These are phyloP conservation scores for Schizonepeta tenuifolia DNA, from an alignment of 257 asterid species.

Conservation along the genomic window DNA sequence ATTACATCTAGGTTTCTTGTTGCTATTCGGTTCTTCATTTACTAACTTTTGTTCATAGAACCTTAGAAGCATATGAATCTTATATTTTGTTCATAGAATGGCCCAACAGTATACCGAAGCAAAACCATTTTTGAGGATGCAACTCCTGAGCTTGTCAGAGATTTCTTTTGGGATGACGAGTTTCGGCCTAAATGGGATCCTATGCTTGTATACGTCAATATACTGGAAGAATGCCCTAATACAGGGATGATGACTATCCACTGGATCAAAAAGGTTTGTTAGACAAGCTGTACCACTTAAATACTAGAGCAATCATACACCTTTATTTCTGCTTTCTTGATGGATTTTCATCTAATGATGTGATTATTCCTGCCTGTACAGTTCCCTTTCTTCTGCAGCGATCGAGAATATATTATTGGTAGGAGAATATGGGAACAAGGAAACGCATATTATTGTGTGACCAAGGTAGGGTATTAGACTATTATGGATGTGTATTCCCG, in stretches of 20 bases:
- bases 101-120: conserved; percentile 71
- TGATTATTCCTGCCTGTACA: conserved; percentile 41
- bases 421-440: conserved; percentile 88
- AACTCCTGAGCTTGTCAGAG: conserved; percentile 82
- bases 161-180: conserved; percentile 98
- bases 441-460: conserved; percentile 59
- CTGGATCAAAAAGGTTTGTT: conserved; percentile 87
- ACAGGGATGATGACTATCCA: conserved; percentile 79
- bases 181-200: conserved; percentile 88
- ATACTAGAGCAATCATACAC: conserved; percentile 2
- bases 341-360: conserved; percentile 24
- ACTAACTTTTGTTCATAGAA: conserved; percentile 5
- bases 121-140: conserved; percentile 90
- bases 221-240: conserved; percentile 67
- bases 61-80: conserved; percentile 20
- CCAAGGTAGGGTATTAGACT: conserved; percentile 53
- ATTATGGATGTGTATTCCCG: not conserved
- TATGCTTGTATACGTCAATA: conserved; percentile 72
- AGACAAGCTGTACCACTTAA: not conserved
- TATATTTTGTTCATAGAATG: conserved; percentile 52
- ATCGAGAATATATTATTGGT: conserved; percentile 81
- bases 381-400: conserved; percentile 96
- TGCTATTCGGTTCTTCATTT: conserved; percentile 20
- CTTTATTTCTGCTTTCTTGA: conserved; percentile 19
- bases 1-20: not conserved